Evolutionary conservation across 495 filamentous ascomycete species (phyloP).

Genomic region (Neurospora discreta): DNA sequence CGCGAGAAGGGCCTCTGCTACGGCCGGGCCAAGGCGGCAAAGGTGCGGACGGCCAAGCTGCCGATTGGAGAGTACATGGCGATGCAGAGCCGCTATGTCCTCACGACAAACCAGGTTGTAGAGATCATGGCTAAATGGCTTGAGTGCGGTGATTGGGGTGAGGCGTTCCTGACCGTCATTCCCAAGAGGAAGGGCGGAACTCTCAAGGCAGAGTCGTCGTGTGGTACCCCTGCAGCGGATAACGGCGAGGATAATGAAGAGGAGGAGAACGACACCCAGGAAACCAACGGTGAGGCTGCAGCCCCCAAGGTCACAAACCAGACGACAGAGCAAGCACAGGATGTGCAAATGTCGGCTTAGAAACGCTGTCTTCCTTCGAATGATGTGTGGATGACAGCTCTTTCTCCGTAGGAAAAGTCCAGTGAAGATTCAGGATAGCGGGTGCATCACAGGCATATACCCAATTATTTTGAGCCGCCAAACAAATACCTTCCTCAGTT

Average conservation of each 20-base stretch:
- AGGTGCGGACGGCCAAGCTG: conserved; percentile 76
- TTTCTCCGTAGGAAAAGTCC: background rate
- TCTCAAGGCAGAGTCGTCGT: conserved; percentile 20
- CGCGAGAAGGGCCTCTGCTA: conserved; percentile 91
- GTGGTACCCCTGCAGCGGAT: conserved; percentile 6
- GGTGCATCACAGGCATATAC: background rate
- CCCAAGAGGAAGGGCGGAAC: conserved; percentile 73
- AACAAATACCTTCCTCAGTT: background rate
- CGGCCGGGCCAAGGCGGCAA: conserved; percentile 59
- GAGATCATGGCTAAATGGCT: conserved; percentile 95
- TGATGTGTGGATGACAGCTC: background rate
- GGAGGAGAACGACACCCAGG: conserved; percentile 16
- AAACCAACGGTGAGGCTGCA: conserved; percentile 4
- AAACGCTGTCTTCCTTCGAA: background rate
- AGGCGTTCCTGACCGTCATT: conserved; percentile 77
- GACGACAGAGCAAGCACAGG: conserved; percentile 1
- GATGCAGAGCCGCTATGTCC: conserved; percentile 71
- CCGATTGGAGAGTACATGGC: conserved; percentile 88
- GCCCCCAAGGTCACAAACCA: background rate
- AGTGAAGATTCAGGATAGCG: background rate
- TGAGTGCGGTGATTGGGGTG: conserved; percentile 76
- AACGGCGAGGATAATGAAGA: conserved; percentile 15
- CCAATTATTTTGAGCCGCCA: background rate
- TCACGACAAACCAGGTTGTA: conserved; percentile 88
- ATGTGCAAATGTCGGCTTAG: background rate